Base-by-base conservation (phyloP, 2,329 filamentous ascomycete genomes). In the Zarea fungicola region DNA sequence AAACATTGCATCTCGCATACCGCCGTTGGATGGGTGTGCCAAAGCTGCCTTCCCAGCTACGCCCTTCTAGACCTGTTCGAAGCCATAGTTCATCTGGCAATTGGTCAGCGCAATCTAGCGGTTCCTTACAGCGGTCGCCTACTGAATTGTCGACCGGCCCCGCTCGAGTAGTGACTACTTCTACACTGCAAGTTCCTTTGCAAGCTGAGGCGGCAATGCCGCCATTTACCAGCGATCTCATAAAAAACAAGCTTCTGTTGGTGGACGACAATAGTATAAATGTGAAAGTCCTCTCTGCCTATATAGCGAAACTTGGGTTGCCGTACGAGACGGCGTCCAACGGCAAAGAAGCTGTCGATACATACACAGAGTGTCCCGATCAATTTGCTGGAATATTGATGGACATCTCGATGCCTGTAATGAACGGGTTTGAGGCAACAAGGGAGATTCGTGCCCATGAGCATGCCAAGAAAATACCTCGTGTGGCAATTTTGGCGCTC, bases 401-500 rank as follows among this genome's bases (percentile, higher is more conserved):
- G 50, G 76, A 80, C 54, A 71, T 78, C 4, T 75, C 68, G 51
- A 80, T 80, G 76, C 76, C 76, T 0, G 60, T 77, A 4, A 71
- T 80, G 53, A 70, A 79, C 51, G 73, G 73, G 0, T 65, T 76
- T 7, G 70, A 70, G 10, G 68, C 71, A 0, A 76, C 74, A 2
- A 64, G 68, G 3, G 62, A 62, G 16, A 76, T 78, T 9, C 67
- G 76, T 1, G 62, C 65, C 1, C 64, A 73, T 34, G 76, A 78
- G 55, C 60, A 64, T 7, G 63, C 71, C 1, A 57, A 65, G 11
- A 60, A 63, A 2, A 55, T 72, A 0, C 50, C 60, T 0, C 69
- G 69, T 1, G 68, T 68, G 0, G 65, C 67, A 1, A 70, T 79
- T 4, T 73, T 78, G 28, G 75, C 75, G 0, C 60, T 80, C 1